Evolutionary conservation across 805 yeast genomes (phyloP), one percentile per base, ranked within the genome.

Genomic region (Sugiyamaella smithiae): DNA sequence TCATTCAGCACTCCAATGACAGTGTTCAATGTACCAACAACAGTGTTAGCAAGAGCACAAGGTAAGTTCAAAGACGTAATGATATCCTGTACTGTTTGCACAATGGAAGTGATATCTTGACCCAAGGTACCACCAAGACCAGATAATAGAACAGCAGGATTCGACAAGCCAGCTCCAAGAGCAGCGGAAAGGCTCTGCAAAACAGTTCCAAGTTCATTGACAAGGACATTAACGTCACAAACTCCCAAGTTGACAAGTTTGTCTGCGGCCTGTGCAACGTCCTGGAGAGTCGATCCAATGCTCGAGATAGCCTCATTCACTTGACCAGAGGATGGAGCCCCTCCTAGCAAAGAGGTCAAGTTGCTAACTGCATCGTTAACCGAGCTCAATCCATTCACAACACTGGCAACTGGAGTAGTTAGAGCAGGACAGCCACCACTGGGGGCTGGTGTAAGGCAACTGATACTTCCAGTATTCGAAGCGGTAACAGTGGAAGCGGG

Each of bases 351-450:
- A 5, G 35, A 19, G 28, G 45, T 42, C 16, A 42, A 37, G 17
- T 29, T 31, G 5, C n/a, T 14, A 4, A 26, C 36, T 11, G 37
- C 45, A 14, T 12, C 22, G 29, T 42, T 23, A 17, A 42, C 36
- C 12, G 9, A 6, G 8, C n/a, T 2, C 2, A 42, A 37, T 4
- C 38, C 45, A 20, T 25, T n/a, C n/a, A 42, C 37, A 28, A 28
- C 36, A 12, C 23, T 23, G 5, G 35, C 37, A 28, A 42, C 45
- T 5, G 45, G 37, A 7, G 24, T 23, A 28, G 45, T 42, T n/a
- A 42, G 38, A 16, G 45, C 23, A 28, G 45, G 45, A 28, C 45
- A 42, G 12, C 45, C 45, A 20, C 45, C 37, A 31, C 37, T 6
- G 3, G 45, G 45, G 7, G 45, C n/a, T 9, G 38, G 38, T 2